Percentiles rank a stretch among this genome's conserved stretches.
Conservation (phyloP, 495 filamentous ascomycete genomes). For the Pseudotulostoma volvatum region DNA sequence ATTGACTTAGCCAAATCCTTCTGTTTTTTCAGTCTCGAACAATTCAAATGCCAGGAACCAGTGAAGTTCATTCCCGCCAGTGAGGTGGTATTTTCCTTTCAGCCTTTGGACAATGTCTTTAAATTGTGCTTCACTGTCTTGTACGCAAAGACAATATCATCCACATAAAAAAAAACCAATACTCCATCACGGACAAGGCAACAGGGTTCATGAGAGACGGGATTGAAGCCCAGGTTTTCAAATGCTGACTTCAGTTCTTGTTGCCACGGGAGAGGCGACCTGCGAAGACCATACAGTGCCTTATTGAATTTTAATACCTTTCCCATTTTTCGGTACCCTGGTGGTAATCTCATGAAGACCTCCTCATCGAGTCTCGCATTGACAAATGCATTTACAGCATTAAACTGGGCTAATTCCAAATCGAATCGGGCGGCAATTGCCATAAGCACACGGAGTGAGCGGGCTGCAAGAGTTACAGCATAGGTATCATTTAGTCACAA, state of each 20-base stretch:
- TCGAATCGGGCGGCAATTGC: constrained; percentile 8
- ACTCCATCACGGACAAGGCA: constrained; percentile 7
- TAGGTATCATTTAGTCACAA: constrained; percentile 4
- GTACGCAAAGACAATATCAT: constrained; percentile 8
- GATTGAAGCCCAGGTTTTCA: constrained; percentile 5
- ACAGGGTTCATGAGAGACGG: constrained; percentile 9
- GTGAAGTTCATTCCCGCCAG: background rate
- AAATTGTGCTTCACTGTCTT: background rate
- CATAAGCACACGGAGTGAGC: constrained; percentile 10
- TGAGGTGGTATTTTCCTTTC: constrained; percentile 3
- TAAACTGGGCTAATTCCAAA: constrained; percentile 6
- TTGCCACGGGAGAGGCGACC: constrained; percentile 12
- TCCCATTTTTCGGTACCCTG: constrained; percentile 2
- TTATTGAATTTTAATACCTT: constrained; percentile 2
- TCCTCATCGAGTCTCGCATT: constrained; percentile 10
- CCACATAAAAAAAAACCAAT: no score
- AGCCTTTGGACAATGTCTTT: constrained; percentile 4
- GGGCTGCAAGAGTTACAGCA: constrained; percentile 10
- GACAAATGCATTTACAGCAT: constrained; percentile 15
- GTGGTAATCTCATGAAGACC: constrained; percentile 5
- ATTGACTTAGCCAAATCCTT: background rate
- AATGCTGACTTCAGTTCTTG: constrained; percentile 7
- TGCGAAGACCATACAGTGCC: constrained; percentile 13
- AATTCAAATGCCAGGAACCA: constrained; percentile 10
- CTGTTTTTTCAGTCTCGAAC: background rate